Evolutionary conservation across 73 alveolate species (phyloP), one percentile per base, ranked within the genome.

Genomic region (Paramecium octaurelia): DNA sequence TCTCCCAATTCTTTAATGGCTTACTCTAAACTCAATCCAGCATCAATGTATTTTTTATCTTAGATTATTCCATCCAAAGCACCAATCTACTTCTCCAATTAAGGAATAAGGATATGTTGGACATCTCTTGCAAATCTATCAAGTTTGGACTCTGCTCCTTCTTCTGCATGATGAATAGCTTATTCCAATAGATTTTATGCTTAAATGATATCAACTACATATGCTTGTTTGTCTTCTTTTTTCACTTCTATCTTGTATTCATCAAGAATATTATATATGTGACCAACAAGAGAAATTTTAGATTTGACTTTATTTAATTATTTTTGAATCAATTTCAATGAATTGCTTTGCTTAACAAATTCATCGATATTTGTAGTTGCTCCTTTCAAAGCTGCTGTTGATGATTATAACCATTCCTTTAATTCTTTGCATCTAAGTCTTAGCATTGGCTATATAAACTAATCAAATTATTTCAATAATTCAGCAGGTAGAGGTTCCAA

Each of bases 151-250:
- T 89, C 94, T 7, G 94, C 94, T 24, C 86, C 85, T 71, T 89
- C 94, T 71, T 89, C 94, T 4, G 94, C 94, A 89, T 64, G 75
- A 71, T 70, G 94, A 44, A 89, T 89, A 3, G 94, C 88, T 71
- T 89, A 70, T 89, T 89, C 94, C 50, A 89, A 89, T 21, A 46
- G 34, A 34, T 69, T 89, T 89, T 89, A 71, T 3, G 88, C 94
- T 43, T 93, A 76, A 36, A 92, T 93, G 1, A 92, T 95, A 8
- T 95, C 96, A 36, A 92, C 90, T 59, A 75, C 87, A 21, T 88
- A 88, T 34, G 93, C 94, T 58, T 92, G 71, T 36, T 86, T 60
- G 35, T 94, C 98, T 60, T 96, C 98, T 60, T 96, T 96, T 60
- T 92, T 86, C 18, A 93, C 92, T 21, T 92, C 95, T 35, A 96